Base-by-base conservation (phyloP, 208 protist genomes). In the Zelonia costaricensis region DNA sequence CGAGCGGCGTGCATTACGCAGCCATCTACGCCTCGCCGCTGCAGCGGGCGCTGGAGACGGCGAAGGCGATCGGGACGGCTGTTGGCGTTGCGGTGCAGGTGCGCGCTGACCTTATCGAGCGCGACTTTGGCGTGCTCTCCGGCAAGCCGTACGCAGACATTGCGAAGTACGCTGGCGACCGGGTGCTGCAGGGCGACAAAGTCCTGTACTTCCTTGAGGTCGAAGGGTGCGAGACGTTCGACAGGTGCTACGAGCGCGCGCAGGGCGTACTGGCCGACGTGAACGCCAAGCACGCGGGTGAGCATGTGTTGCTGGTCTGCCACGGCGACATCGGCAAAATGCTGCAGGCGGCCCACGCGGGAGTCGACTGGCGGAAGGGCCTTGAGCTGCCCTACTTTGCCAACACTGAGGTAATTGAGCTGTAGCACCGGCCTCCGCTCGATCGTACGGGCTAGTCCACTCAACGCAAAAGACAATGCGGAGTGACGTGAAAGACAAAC, bases 251-350 rank as follows among this genome's bases (percentile, higher is more conserved):
- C 47, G 55, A 66, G 25, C 86, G 92, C 8, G 92, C 86, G 6
- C 56, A 73, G 42, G 38, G 72, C 27, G 80, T 97, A 48, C 49
- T 97, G 39, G 54, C 62, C 9, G 58, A 77, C 22, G 68, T 97
- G 46, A 76, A 91, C 60, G 58, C 35, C 10, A 57, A 43, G 12
- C 86, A 93, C 42, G 25, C 46, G 7, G 87, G 84, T 13, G 76
- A 95, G 63, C 46, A 79, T 36, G 86, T 97, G 12, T 63, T 94
- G 49, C 73, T 95, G 0, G 88, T 94, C 30, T 94, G 88, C 51
- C 92, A 97, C 55, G 92, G 92, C 12, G 92, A 97, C 60, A 92
- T 97, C 59, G 86, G 84, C n/a, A 97, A 93, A 61, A 97, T 97
- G 92, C 45, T 97, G 12, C 68, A 81, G 35, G 88, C 88, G 1